These are phyloP conservation scores for Petunia hybrid DNA, from an alignment of 305 asterid species.

Conservation along the genomic window DNA sequence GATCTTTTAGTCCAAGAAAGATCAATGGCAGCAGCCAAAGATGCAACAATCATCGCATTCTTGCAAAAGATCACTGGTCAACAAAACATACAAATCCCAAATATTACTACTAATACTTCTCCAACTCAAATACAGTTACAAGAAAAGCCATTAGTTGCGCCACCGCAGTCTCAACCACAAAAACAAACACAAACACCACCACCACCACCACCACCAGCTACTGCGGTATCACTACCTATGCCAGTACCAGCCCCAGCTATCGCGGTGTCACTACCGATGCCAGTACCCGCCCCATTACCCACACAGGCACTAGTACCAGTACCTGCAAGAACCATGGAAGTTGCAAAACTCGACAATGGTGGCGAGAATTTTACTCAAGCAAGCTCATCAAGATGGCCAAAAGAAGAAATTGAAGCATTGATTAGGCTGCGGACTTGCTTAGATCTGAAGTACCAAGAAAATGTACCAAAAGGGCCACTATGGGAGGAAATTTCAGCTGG, in stretches of 20 bases:
- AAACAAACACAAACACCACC: not conserved
- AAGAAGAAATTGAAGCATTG: constrained; percentile 72
- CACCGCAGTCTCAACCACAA: not conserved
- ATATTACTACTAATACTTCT: constrained; percentile 36
- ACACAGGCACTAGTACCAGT: not conserved
- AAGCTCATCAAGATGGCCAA: constrained; percentile 67
- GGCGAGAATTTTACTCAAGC: constrained; percentile 34
- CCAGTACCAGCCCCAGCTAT: not conserved
- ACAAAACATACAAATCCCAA: constrained; percentile 48
- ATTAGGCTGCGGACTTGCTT: constrained; percentile 67
- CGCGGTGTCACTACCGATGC: not conserved
- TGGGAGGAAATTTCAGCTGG: constrained; percentile 85
- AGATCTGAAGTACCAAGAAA: constrained; percentile 38
- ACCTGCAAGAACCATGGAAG: constrained; percentile 20
- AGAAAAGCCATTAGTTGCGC: not conserved
- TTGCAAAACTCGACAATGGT: constrained; percentile 20
- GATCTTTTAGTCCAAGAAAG: constrained; percentile 61
- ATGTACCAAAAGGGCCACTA: constrained; percentile 56
- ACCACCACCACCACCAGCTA: not conserved
- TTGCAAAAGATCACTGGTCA: constrained; percentile 61
- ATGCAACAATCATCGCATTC: constrained; percentile 59
- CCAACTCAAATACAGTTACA: constrained; percentile 29
- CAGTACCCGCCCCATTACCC: constrained; percentile 30
- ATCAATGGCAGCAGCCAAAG: constrained; percentile 60
- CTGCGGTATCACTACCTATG: too few relatives aligned